Evolutionary conservation across 2,329 filamentous ascomycete genomes (phyloP).

Genomic region (Cercospora beticola): DNA sequence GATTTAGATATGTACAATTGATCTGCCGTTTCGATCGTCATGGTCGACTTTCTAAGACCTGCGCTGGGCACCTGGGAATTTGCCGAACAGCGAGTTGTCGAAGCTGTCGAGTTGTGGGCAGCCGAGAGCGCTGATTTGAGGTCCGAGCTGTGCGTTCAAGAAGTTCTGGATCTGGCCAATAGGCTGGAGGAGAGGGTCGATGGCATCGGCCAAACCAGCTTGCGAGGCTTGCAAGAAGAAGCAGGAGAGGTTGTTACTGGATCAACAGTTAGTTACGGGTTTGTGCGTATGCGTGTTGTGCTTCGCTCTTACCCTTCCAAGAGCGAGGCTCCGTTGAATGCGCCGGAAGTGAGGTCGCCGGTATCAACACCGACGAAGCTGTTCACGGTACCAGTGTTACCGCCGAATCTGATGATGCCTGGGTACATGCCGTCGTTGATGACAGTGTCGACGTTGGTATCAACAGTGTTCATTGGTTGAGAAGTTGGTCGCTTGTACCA

Average conservation of each 20-base stretch:
- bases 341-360: slow-evolving; percentile 40
- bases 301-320: slow-evolving; percentile 19
- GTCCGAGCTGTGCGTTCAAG: slow-evolving; percentile 20
- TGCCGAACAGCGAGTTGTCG: slow-evolving; percentile 22
- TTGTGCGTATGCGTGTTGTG: background rate
- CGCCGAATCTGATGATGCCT: slow-evolving; percentile 34
- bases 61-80: slow-evolving; percentile 15
- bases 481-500: slow-evolving; percentile 33
- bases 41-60: background rate
- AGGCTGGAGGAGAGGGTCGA: slow-evolving; percentile 17
- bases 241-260: slow-evolving; percentile 39
- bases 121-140: slow-evolving; percentile 12
- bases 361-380: slow-evolving; percentile 39
- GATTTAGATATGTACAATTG: background rate
- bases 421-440: slow-evolving; percentile 27
- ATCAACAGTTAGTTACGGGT: background rate
- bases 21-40: background rate
- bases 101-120: slow-evolving; percentile 21
- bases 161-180: slow-evolving; percentile 10
- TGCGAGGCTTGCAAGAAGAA: slow-evolving; percentile 35
- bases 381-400: slow-evolving; percentile 39
- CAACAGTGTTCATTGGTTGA: slow-evolving; percentile 28
- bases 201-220: slow-evolving; percentile 31
- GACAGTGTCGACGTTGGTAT: slow-evolving; percentile 19
- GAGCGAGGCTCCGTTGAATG: slow-evolving; percentile 19